These are phyloP conservation scores for Phaffomyces thermotolerans DNA, from an alignment of 805 yeast species.

Conservation along the genomic window DNA sequence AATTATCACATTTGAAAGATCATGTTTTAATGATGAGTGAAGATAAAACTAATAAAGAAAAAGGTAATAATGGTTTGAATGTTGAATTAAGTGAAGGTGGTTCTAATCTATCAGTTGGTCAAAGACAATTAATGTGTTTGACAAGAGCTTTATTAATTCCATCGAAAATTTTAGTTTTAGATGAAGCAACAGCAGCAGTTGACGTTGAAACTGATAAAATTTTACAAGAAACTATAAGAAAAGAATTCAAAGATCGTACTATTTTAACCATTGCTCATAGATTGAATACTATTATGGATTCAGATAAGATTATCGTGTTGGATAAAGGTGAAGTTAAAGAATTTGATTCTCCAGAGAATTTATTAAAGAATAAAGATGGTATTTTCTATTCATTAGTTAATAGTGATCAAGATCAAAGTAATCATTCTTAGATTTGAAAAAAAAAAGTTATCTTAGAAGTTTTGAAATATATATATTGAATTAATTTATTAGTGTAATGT, in stretches of 20 bases:
- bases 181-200: slow-evolving; percentile 87
- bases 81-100: slow-evolving; percentile 61
- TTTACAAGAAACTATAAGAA: slow-evolving; percentile 70
- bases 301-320: slow-evolving; percentile 68
- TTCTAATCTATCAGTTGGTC: slow-evolving; percentile 65
- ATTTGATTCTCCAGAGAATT: slow-evolving; percentile 61
- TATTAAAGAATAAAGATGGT: slow-evolving; percentile 59
- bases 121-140: slow-evolving; percentile 72
- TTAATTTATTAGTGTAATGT: too few relatives aligned
- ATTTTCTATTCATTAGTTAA: slow-evolving; percentile 75
- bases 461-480: too few relatives aligned
- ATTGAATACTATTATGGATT: slow-evolving; percentile 74
- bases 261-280: slow-evolving; percentile 83
- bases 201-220: slow-evolving; percentile 79
- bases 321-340: slow-evolving; percentile 73
- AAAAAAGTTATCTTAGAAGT: too few relatives aligned
- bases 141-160: slow-evolving; percentile 69
- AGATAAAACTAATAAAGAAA: slow-evolving; percentile 26
- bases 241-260: slow-evolving; percentile 68
- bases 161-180: slow-evolving; percentile 59
- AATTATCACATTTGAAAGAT: slow-evolving; percentile 66
- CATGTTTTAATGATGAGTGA: slow-evolving; percentile 53
- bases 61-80: slow-evolving; percentile 47
- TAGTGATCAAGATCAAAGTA: slow-evolving; percentile 28
- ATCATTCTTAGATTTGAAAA: neutral